A percentile compares a stretch with the other conserved stretches of the same genome.
Conservation (phyloP, 2,329 filamentous ascomycete species). For the Xylariaceae sp. region DNA sequence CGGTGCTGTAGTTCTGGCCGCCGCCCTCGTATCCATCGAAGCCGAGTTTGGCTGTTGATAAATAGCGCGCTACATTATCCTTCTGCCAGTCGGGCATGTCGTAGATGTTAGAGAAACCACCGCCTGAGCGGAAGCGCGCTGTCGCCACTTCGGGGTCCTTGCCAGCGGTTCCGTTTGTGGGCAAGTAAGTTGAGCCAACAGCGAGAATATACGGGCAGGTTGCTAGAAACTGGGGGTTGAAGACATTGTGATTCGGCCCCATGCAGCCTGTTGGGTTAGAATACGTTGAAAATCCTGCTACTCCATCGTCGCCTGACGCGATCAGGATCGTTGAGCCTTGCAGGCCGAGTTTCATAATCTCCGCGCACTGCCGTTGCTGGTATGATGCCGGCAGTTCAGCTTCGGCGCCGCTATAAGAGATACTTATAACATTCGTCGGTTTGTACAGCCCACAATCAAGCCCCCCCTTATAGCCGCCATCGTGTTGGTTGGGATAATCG, state of each 20-base stretch:
- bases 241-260: slow-evolving; percentile 48
- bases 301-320: slow-evolving; percentile 55
- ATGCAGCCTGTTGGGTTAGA: slow-evolving; percentile 43
- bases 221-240: slow-evolving; percentile 54
- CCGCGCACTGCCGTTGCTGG: slow-evolving; percentile 56
- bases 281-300: slow-evolving; percentile 44
- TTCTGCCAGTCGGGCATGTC: slow-evolving; percentile 19
- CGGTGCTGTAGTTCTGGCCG: slow-evolving; percentile 44
- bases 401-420: slow-evolving; percentile 63
- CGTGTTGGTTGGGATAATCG: slow-evolving; percentile 53
- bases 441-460: slow-evolving; percentile 41
- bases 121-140: slow-evolving; percentile 16
- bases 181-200: slow-evolving; percentile 47
- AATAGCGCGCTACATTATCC: slow-evolving; percentile 4
- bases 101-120: slow-evolving; percentile 27
- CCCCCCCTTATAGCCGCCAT: slow-evolving; percentile 56
- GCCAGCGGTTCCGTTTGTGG: slow-evolving; percentile 19
- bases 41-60: slow-evolving; percentile 31
- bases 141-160: slow-evolving; percentile 19
- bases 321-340: slow-evolving; percentile 56
- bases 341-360: slow-evolving; percentile 59
- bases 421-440: slow-evolving; percentile 50
- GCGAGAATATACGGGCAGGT: slow-evolving; percentile 58
- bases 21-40: slow-evolving; percentile 40
- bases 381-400: slow-evolving; percentile 59